Conservation (phyloP, 805 yeast genomes). For the Candida sithepensis region DNA sequence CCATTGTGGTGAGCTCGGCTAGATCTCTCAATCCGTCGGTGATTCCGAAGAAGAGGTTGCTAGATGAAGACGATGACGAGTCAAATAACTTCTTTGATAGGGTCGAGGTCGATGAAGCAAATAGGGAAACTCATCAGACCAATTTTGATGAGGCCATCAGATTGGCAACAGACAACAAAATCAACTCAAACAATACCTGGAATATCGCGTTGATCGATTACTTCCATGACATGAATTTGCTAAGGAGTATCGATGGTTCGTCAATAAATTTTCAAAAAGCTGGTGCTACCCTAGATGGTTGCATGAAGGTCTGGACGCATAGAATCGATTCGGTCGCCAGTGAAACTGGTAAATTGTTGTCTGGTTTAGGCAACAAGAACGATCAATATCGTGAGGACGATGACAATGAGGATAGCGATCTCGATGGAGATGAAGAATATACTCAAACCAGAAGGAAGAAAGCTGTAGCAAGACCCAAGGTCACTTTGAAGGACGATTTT, state of each 20-base stretch:
- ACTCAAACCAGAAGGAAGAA: constrained; percentile 25
- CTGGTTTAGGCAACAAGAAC: constrained; percentile 58
- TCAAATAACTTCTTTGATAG: not conserved
- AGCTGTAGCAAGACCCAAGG: constrained; percentile 35
- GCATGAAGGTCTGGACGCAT: constrained; percentile 47
- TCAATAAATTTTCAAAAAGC: constrained; percentile 44
- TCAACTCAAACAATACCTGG: constrained; percentile 48
- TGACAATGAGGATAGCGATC: constrained; percentile 20
- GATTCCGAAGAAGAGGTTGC: constrained; percentile 3
- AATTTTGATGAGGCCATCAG: constrained; percentile 25
- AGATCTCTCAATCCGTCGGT: not conserved
- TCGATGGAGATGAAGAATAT: constrained; percentile 20
- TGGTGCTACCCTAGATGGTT: constrained; percentile 50
- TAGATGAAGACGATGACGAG: constrained; percentile 6
- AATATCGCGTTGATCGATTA: constrained; percentile 48
- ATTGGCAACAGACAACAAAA: constrained; percentile 36
- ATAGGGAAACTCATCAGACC: constrained; percentile 10
- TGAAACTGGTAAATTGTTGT: constrained; percentile 41
- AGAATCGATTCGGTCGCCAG: constrained; percentile 41
- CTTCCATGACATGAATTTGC: constrained; percentile 46
- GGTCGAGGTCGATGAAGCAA: constrained; percentile 1
- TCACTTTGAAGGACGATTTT: constrained; percentile 29
- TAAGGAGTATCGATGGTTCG: constrained; percentile 37
- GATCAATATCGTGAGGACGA: constrained; percentile 14
- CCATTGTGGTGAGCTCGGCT: not conserved